Percentiles rank a stretch among this genome's conserved stretches.
phyloP scores from a whole-genome alignment of 306 rosid species.

The Dryas alaskensis region DNA sequence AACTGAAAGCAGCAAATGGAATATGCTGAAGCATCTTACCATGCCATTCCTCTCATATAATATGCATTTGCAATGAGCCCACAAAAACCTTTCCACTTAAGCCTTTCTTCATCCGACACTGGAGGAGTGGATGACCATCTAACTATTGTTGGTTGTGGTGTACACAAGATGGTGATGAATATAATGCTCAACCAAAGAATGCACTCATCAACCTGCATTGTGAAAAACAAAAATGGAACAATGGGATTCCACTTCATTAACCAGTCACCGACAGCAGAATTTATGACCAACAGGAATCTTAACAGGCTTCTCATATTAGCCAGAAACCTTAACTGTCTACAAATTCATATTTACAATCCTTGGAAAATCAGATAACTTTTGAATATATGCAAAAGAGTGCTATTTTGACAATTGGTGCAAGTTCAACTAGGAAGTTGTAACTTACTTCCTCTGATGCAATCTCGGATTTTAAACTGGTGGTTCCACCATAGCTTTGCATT shows the following conservation, averaged over 20 bases:
- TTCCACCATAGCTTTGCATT: constrained; percentile 78
- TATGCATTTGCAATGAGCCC: constrained; percentile 96
- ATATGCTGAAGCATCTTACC: constrained; percentile 47
- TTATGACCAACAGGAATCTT: not conserved
- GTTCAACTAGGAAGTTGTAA: constrained; percentile 8
- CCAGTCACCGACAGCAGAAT: constrained; percentile 1
- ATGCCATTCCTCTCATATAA: constrained; percentile 93
- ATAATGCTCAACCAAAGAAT: constrained; percentile 89
- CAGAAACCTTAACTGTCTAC: not conserved
- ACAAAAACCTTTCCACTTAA: constrained; percentile 97
- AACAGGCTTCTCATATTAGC: not conserved
- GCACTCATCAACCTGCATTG: constrained; percentile 82
- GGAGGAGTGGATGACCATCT: constrained; percentile 94
- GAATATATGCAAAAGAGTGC: not conserved
- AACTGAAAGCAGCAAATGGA: constrained; percentile 5
- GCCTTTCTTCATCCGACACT: constrained; percentile 81
- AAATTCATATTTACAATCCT: not conserved
- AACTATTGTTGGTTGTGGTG: constrained; percentile 93
- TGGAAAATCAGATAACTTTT: not conserved
- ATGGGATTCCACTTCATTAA: not conserved
- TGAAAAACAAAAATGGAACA: constrained; percentile 1
- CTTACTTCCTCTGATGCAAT: constrained; percentile 73
- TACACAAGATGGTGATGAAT: constrained; percentile 91
- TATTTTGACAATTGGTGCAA: not conserved
- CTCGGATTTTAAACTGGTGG: constrained; percentile 80